Evolutionary conservation across 164 flowering plant species (phyloP), one percentile per base, ranked within the genome.

Genomic region (Taxillus chinensis): DNA sequence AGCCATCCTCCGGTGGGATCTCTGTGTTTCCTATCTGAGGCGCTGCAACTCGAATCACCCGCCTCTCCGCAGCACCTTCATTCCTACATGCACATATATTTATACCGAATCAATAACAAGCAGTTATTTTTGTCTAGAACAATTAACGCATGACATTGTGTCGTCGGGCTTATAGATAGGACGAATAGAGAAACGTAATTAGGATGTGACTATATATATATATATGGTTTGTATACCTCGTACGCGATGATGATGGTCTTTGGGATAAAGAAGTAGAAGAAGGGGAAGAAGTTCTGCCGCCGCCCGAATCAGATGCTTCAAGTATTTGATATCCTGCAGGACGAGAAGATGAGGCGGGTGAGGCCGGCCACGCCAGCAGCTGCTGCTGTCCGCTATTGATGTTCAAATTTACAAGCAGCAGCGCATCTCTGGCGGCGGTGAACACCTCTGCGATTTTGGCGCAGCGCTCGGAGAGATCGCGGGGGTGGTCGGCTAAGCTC

Each of bases 1-100:
- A 82, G 12, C 85, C 87, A 56, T 92, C 98, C 3, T 89, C 95
- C 0, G 95, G 98, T 27, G 96, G 90, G 63, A 82, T 69, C 37
- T 84, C 92, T 0, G 72, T 66, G 27, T 89, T 89, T 37, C 95
- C 92, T 1, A 79, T 65, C 7, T 45, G 68, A 7, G 83, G 89
- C 3, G 89, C 95, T 0, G 83, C 61, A 9, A 79, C 82, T 57
- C 54, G 77, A 48, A 71, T 59, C 8, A 59, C 81, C 14, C 68
- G 12, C 57, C 54, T 77, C 38, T 73, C 74, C 3, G 39, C 65
- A 4, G 53, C 70, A 77, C 76, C 86, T 84, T 73, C 57, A 27
- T n/a, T 11, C n/a, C 8, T n/a, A 52, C 11, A 48, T 2, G 1
- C 4, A 48, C 0, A 48, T 8, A 48, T 12, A 48, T 48, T 8